phyloP scores from a whole-genome alignment of 1,284 basidiomycete species.

The Xerocomus cyaneibrunnescens region DNA sequence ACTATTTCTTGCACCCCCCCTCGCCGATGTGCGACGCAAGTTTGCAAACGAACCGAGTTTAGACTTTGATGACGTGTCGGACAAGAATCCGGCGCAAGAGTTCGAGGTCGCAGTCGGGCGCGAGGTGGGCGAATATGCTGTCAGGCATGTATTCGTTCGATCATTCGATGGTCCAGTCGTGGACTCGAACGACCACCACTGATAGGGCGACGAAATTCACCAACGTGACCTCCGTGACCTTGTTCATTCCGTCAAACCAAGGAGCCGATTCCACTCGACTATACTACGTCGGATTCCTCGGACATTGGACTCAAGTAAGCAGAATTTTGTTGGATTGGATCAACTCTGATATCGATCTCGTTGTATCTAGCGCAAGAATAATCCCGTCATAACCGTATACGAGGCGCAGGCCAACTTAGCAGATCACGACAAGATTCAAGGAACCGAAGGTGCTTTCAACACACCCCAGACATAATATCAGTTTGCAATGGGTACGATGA shows the following conservation, averaged over 20 bases:
- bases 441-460: conserved; percentile 58
- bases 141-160: conserved; percentile 57
- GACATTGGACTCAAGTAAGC: conserved; percentile 70
- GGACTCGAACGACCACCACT: neutral
- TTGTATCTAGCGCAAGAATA: conserved; percentile 53
- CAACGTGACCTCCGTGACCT: conserved; percentile 66
- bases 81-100: conserved; percentile 64
- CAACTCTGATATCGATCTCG: conserved; percentile 4
- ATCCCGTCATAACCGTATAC: conserved; percentile 74
- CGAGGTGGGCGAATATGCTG: conserved; percentile 72
- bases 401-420: conserved; percentile 77
- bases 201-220: conserved; percentile 73
- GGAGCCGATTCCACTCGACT: conserved; percentile 68
- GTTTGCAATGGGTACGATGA: conserved; percentile 3
- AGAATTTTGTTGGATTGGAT: neutral
- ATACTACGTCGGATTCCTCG: conserved; percentile 80
- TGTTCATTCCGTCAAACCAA: conserved; percentile 73
- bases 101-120: conserved; percentile 63
- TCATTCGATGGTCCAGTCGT: neutral
- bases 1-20: too few relatives aligned
- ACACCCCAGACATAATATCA: conserved; percentile 33
- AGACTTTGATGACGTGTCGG: conserved; percentile 73
- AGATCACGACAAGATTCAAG: conserved; percentile 78
- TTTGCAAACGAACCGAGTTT: conserved; percentile 67
- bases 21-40: conserved; percentile 37